Conservation (phyloP, 768 basidiomycete species). For the Lactarius sanguifluus region DNA sequence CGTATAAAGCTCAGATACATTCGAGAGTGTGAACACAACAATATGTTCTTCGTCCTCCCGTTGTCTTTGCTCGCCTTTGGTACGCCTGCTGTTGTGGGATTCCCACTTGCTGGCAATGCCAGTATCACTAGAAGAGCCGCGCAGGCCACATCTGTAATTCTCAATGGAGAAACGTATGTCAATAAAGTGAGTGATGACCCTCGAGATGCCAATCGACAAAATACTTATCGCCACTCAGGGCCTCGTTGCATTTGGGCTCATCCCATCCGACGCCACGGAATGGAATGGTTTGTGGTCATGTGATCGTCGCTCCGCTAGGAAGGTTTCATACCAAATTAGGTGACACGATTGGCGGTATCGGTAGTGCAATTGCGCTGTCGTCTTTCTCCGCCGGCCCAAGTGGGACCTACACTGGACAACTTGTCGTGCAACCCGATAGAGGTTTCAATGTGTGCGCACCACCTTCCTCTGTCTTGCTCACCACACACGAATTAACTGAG, state of each 20-base stretch:
- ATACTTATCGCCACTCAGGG: constrained; percentile 39
- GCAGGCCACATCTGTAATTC: constrained; percentile 34
- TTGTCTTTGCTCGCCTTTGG: background rate
- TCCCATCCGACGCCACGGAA: constrained; percentile 55
- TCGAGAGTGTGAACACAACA: too few species aligned
- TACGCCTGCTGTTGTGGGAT: background rate
- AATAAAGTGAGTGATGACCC: constrained; percentile 40
- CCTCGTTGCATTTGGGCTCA: constrained; percentile 59
- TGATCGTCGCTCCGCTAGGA: too few species aligned
- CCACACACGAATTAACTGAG: constrained; percentile 1
- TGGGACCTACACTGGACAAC: constrained; percentile 48
- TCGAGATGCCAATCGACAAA: too few species aligned
- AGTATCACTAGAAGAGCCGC: background rate
- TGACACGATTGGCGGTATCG: constrained; percentile 62
- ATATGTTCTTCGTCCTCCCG: background rate
- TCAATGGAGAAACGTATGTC: constrained; percentile 44
- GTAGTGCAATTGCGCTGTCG: constrained; percentile 60
- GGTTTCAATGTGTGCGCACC: constrained; percentile 55
- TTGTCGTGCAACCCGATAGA: constrained; percentile 59
- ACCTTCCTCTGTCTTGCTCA: background rate
- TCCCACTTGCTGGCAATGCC: background rate
- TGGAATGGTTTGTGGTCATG: constrained; percentile 40
- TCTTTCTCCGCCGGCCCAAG: constrained; percentile 41
- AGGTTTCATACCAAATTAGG: constrained; percentile 28
- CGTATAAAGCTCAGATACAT: background rate